Evolutionary conservation across 1,139 yeast genomes (phyloP), one percentile per base, ranked within the genome.

Genomic region (Magnusiomyces fungicola): DNA sequence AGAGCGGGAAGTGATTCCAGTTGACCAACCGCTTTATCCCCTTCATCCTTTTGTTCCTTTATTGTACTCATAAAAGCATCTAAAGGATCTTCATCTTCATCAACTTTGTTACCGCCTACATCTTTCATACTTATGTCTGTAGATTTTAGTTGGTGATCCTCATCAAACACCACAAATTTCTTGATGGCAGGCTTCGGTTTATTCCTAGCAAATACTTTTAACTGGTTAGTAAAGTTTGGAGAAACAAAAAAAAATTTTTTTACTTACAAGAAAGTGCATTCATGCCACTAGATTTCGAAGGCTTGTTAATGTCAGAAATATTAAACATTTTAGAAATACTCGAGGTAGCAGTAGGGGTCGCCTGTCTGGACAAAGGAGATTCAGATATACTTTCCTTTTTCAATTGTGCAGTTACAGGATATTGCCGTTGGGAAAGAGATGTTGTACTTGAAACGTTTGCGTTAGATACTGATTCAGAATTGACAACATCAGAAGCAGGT

Each of bases 41-140:
- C 53, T 18, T 43, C 30, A 14, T 46, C 49, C 14, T 48, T 54
- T 32, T 47, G 55, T 14, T 51, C 51, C 1, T 52, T 55, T 47
- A 67, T 53, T 1, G 58, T 53, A 4, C 60, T 56, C 68, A 72
- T 66, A 51, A 61, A 71, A 14, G 64, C 64, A 49, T 72, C 76
- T 42, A 73, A 53, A 5, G 74, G 69, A 46, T 68, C 74, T 4
- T 59, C 69, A 7, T 62, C 67, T 19, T 56, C 54, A 23, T 48
- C 50, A 3, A 45, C 42, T 29, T 48, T 47, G 18, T 38, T 45
- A 45, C 45, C 50, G 25, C 38, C 45, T 19, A 30, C 21, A 25
- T 52, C 54, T n/a, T 45, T 47, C 14, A 38, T 22, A 22, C 24
- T 10, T 23, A 39, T 27, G 24, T 45, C 16, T 12, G 32, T 9